Percentiles rank a stretch among this genome's conserved stretches.
phyloP scores from a whole-genome alignment of 2,329 filamentous ascomycete species.

The Ophiobolus disseminans region DNA sequence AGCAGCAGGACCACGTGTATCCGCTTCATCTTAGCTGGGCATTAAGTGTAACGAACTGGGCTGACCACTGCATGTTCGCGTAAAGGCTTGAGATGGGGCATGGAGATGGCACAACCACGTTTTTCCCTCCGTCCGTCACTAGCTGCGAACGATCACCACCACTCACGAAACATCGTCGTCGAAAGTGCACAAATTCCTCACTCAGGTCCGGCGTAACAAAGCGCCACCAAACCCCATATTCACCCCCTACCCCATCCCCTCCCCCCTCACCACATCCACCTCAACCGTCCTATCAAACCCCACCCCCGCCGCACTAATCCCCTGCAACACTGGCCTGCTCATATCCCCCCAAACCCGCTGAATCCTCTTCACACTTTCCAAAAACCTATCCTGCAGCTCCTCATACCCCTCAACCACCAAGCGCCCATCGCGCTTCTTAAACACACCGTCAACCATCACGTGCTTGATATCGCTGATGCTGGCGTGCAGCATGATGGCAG shows the following conservation, averaged over 20 bases:
- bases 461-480: conserved; percentile 60
- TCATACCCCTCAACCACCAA: conserved; percentile 35
- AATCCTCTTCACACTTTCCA: conserved; percentile 28
- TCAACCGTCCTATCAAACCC: conserved; percentile 1
- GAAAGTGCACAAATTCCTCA: no score
- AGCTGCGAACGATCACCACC: no score
- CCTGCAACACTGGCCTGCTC: conserved; percentile 1
- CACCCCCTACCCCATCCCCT: conserved; percentile 8
- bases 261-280: conserved; percentile 9
- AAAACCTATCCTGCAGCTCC: conserved; percentile 24
- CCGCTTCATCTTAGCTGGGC: no score
- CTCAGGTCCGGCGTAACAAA: no score
- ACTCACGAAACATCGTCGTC: no score
- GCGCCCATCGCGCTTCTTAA: conserved; percentile 55
- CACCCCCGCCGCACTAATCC: conserved; percentile 1
- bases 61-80: no score
- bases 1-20: no score
- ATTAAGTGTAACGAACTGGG: no score
- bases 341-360: conserved; percentile 23
- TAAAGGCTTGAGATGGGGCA: no score
- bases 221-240: no score
- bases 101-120: no score
- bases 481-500: conserved; percentile 63
- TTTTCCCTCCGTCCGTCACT: no score
- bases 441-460: conserved; percentile 60